Conservation (phyloP, 1,284 basidiomycete species). For the Exobasidium rhododendri region DNA sequence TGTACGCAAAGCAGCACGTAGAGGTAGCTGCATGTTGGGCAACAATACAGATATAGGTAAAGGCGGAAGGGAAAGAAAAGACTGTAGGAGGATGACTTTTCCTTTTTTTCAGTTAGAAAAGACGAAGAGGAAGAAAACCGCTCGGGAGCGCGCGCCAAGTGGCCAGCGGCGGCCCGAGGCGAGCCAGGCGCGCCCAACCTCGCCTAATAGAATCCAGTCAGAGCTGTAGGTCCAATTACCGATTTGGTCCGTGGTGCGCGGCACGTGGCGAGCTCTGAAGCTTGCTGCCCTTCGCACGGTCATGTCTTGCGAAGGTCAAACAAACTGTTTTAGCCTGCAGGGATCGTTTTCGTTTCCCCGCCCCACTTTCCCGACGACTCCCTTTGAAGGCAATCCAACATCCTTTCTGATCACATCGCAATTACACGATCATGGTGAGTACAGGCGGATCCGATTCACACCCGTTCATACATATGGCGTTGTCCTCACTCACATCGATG, state of each 20-base stretch:
- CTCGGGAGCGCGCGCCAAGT: neutral
- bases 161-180: no score
- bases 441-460: no score
- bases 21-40: slow-evolving; percentile 22
- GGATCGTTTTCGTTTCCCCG: no score
- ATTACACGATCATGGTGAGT: no score
- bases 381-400: no score
- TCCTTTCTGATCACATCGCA: no score
- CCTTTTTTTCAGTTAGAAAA: slow-evolving; percentile 3
- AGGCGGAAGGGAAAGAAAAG: slow-evolving; percentile 19
- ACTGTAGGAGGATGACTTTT: slow-evolving; percentile 10
- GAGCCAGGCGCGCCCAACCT: neutral
- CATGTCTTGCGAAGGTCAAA: no score
- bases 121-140: neutral
- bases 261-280: neutral
- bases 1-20: slow-evolving; percentile 41
- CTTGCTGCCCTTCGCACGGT: no score
- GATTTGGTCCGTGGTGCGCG: neutral
- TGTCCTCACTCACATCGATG: no score
- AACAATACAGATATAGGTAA: slow-evolving; percentile 11
- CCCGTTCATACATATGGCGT: no score
- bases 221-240: neutral
- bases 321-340: no score
- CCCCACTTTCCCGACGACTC: no score
- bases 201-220: neutral